Conservation (phyloP, 352 stramenopile genomes). For the Pythium myriotylum region DNA sequence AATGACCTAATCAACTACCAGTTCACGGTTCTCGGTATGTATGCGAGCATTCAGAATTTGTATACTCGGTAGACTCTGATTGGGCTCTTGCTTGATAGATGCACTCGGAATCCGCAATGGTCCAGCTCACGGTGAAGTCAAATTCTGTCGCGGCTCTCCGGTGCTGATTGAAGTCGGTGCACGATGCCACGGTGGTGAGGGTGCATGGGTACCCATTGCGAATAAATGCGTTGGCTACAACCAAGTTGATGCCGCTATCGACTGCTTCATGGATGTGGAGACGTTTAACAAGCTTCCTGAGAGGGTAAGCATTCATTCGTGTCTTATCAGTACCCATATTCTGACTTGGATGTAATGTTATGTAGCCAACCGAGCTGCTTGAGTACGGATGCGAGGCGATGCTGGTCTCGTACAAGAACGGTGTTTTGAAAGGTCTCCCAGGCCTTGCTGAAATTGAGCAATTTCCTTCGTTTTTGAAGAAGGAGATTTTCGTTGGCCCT, state of each 20-base stretch:
- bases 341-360: background rate
- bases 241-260: conserved; percentile 90
- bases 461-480: conserved; percentile 92
- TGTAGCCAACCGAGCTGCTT: conserved; percentile 62
- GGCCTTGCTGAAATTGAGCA: conserved; percentile 91
- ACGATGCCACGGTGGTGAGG: conserved; percentile 95
- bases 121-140: conserved; percentile 82
- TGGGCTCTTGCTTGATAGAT: conserved; percentile 32
- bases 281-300: conserved; percentile 68
- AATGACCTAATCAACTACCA: conserved; percentile 87
- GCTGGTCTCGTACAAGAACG: conserved; percentile 92
- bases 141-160: conserved; percentile 81
- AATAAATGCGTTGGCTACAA: conserved; percentile 93
- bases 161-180: conserved; percentile 96
- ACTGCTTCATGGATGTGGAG: conserved; percentile 70
- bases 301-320: conserved; percentile 32
- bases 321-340: background rate
- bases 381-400: conserved; percentile 93
- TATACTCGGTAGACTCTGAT: no score
- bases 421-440: conserved; percentile 89
- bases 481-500: conserved; percentile 87
- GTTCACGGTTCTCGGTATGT: conserved; percentile 66
- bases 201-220: conserved; percentile 91
- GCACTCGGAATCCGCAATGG: conserved; percentile 75
- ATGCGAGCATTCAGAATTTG: no score